Base-by-base conservation (phyloP, 805 yeast genomes). In the Wickerhamomyces ciferrii region DNA sequence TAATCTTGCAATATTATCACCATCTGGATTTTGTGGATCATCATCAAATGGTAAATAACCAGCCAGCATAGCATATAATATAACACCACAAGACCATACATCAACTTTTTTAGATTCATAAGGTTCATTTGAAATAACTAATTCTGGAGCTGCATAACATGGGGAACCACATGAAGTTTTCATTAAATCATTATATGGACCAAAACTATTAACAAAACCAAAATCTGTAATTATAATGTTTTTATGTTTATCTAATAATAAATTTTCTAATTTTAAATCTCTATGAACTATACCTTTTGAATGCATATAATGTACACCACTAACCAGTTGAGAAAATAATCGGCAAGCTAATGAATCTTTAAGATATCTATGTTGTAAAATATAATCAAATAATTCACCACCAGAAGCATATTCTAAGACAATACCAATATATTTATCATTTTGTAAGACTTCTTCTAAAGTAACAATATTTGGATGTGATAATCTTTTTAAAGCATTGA, bases 11-110 rank as follows among this genome's bases (percentile, higher is more conserved):
- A 94, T 92, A 66, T 94, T 95, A 47, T 91, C 87, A 43, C 97
- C 96, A 62, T 92, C 97, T 32, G 97, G 98, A 61, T 94, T 94
- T 45, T 86, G 84, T 19, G 96, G 94, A 64, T 94, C 99, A 66
- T 94, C 99, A 61, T 94, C 99, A 72, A 89, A 94, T 1, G 99
- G 99, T 50, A 94, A 74, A 65, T 94, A 94, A 2, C 99, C 99
- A 0, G 98, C 92, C 42, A 94, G 72, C 96, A 94, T 94, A 11
- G 98, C 97, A 61, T 90, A 94, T 39, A 94, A 69, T 45, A 94
- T 94, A 25, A 94, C 91, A 49, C 99, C 99, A 58, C 96, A 81
- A 0, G 97, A 88, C 99, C 99, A 94, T 39, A 91, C 85, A 67
- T 94, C 99, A 29, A 89, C 97, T 66, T 89, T 90, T 51, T 89